A percentile compares a stretch with the other conserved stretches of the same genome.
phyloP scores from a whole-genome alignment of 1,284 basidiomycete species.

The Pisolithus thermaeus region DNA sequence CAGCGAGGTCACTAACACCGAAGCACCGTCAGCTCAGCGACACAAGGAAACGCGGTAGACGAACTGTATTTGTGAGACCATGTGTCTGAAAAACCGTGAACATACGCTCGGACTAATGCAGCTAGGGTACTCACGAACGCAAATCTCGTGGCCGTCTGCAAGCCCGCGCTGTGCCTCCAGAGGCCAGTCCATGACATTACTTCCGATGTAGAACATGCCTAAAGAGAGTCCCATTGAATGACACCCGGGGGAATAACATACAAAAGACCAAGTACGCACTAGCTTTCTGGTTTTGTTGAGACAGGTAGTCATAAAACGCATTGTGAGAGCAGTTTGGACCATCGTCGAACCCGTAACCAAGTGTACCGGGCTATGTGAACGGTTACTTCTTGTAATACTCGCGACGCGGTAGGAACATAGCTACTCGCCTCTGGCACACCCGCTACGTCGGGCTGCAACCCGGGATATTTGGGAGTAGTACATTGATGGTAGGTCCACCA shows the following conservation, averaged over 20 bases:
- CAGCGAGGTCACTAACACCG: constrained; percentile 55
- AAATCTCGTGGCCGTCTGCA: constrained; percentile 61
- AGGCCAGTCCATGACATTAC: constrained; percentile 69
- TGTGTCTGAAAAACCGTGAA: constrained; percentile 34
- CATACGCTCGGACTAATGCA: neutral
- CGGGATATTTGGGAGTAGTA: constrained; percentile 43
- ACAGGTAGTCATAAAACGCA: constrained; percentile 58
- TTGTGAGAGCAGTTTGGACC: constrained; percentile 72
- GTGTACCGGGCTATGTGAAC: constrained; percentile 46
- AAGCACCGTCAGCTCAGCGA: neutral
- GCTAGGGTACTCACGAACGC: constrained; percentile 39
- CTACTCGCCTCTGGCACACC: constrained; percentile 52
- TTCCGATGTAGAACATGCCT: constrained; percentile 77
- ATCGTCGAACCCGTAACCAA: constrained; percentile 62
- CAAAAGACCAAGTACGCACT: constrained; percentile 35
- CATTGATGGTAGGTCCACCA: constrained; percentile 62
- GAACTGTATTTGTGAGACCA: constrained; percentile 59
- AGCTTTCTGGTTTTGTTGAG: constrained; percentile 62
- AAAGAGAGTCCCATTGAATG: neutral
- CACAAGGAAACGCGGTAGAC: neutral
- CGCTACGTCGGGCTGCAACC: constrained; percentile 48
- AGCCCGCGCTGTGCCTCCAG: constrained; percentile 65
- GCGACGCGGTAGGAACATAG: neutral
- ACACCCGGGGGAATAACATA: neutral
- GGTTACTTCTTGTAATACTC: neutral